Conservation (phyloP, 2,329 filamentous ascomycete genomes). For the Knufia fluminis region DNA sequence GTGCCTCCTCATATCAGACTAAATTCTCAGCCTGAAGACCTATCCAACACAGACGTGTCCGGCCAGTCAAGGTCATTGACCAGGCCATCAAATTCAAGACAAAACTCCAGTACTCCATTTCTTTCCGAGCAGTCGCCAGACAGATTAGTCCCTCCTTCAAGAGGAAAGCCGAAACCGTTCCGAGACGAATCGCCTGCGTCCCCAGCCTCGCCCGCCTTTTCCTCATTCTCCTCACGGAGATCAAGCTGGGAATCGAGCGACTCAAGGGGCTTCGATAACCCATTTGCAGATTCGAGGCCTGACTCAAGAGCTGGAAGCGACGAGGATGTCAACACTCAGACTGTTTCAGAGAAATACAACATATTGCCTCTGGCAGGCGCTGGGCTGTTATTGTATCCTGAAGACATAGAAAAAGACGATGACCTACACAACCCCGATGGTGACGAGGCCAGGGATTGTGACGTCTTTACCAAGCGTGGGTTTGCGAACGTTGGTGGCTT, state of each 20-base stretch:
- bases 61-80: conserved; percentile 17
- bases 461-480: conserved; percentile 57
- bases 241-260: conserved; percentile 59
- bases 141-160: conserved; percentile 21
- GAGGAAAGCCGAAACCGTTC: conserved; percentile 21
- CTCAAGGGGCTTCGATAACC: conserved; percentile 43
- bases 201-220: conserved; percentile 40
- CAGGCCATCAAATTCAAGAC: conserved; percentile 6
- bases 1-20: conserved; percentile 52
- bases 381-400: conserved; percentile 57
- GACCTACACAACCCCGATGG: conserved; percentile 61
- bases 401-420: conserved; percentile 66
- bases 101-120: background rate
- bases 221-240: conserved; percentile 48
- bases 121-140: conserved; percentile 14
- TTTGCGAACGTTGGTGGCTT: conserved; percentile 57
- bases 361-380: conserved; percentile 52
- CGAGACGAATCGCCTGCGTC: conserved; percentile 42
- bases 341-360: conserved; percentile 64
- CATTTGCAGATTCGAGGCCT: conserved; percentile 50
- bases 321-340: conserved; percentile 60
- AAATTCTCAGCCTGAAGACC: conserved; percentile 51
- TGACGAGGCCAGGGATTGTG: conserved; percentile 53
- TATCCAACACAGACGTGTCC: conserved; percentile 27
- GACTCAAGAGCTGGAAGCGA: conserved; percentile 49